Base-by-base conservation (phyloP, 257 asterid genomes). In the Nyctanthes arbortristis region DNA sequence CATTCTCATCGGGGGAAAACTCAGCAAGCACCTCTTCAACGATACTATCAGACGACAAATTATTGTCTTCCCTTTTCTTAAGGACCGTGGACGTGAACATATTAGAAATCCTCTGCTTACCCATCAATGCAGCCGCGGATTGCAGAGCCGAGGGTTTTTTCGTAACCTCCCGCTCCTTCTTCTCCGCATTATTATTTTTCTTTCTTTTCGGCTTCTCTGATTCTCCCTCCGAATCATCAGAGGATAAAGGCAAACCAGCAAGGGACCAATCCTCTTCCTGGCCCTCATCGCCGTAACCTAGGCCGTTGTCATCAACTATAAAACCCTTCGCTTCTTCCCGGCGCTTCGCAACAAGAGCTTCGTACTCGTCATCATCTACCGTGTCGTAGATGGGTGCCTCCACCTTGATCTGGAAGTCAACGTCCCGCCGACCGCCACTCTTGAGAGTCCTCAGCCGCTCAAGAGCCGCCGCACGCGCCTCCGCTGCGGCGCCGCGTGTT, bases 211-310 rank as follows among this genome's bases (percentile, higher is more conserved):
- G 77, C 80, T 76, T 82, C 68, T 79, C 92, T 22, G 65, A 11
- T 81, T 85, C 96, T 3, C 80, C 97, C 28, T 83, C 97, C 0
- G 94, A 87, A 55, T 82, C 97, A 0, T 89, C 97, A 9, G 93
- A 86, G 4, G 96, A 91, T 2, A 73, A 30, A 3, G 84, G 57
- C 16, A 58, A 84, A 0, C 87, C 96, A 7, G 97, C 83, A 6
- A 78, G 69, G 11, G 95, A 80, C 99, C 97, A 93, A 57, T 93
- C 99, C 64, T 87, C 99, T 43, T 93, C 99, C 82, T 93, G 95
- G 27, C 97, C 99, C 78, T 89, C 96, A 30, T 93, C 97, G 16
- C 93, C 95, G 74, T 93, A 91, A 37, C 99, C 97, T 65, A 89
- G 73, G 12, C 99, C 97, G 58, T 91, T 45, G 71, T 93, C 99